Evolutionary conservation across 208 protist species (phyloP).

Genomic region (Acanthamoeba quina): DNA sequence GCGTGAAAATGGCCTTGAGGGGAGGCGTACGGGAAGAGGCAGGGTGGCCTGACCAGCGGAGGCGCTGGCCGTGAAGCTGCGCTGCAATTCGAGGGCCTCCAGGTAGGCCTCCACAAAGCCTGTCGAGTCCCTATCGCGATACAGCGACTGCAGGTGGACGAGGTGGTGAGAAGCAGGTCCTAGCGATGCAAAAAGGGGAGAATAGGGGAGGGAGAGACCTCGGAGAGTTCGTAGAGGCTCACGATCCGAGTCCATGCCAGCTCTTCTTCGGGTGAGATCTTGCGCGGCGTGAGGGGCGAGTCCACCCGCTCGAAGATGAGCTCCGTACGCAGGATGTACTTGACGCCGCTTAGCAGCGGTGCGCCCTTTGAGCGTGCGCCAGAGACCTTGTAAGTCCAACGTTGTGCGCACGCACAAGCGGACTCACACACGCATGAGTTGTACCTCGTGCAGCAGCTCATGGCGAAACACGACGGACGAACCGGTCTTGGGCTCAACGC

Average conservation of each 20-base stretch:
- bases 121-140: not conserved
- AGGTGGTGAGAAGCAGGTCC: no score
- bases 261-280: not conserved
- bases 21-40: not conserved
- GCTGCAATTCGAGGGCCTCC: constrained; percentile 17
- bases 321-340: constrained; percentile 48
- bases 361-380: not conserved
- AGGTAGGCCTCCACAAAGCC: constrained; percentile 40
- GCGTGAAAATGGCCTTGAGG: not conserved
- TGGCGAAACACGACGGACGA: not conserved
- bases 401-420: not conserved
- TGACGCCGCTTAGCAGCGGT: not conserved
- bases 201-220: not conserved
- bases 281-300: not conserved
- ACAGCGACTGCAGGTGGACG: not conserved
- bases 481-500: not conserved
- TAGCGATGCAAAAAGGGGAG: no score
- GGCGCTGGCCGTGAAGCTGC: not conserved
- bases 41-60: not conserved
- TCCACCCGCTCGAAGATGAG: constrained; percentile 31
- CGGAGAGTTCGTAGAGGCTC: not conserved
- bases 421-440: not conserved
- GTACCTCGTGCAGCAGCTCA: constrained; percentile 23
- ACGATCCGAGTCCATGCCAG: not conserved
- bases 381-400: not conserved